These are phyloP conservation scores for Podospora pseudopauciseta DNA, from an alignment of 495 filamentous ascomycete species.

Conservation along the genomic window DNA sequence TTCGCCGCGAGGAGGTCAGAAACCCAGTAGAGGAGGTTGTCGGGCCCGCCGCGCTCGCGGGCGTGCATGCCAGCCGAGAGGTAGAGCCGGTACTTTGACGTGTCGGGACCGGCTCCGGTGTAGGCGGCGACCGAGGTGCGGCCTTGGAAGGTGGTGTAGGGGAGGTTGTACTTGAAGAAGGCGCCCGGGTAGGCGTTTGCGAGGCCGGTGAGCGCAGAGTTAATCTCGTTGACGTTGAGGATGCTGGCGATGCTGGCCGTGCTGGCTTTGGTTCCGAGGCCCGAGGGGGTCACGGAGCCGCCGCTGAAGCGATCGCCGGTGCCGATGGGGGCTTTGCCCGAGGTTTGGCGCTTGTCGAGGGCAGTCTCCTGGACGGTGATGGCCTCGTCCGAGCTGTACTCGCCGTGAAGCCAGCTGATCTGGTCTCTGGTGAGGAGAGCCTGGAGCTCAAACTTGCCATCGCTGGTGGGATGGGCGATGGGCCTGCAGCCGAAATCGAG, in stretches of 20 bases:
- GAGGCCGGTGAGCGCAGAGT: slow-evolving; percentile 32
- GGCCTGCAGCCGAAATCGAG: slow-evolving; percentile 18
- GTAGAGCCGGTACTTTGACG: slow-evolving; percentile 32
- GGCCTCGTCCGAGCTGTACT: slow-evolving; percentile 9
- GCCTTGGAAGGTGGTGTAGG: slow-evolving; percentile 21
- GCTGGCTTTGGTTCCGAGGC: slow-evolving; percentile 6
- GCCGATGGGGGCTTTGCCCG: background rate
- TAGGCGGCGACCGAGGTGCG: slow-evolving; percentile 17
- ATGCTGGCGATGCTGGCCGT: slow-evolving; percentile 25
- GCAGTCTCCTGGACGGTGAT: slow-evolving; percentile 6
- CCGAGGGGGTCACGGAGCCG: background rate
- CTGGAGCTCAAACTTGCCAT: slow-evolving; percentile 15
- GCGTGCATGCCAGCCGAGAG: slow-evolving; percentile 23
- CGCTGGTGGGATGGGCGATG: slow-evolving; percentile 14
- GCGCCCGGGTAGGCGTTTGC: slow-evolving; percentile 28
- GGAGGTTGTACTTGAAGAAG: slow-evolving; percentile 31
- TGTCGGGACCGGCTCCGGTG: slow-evolving; percentile 27
- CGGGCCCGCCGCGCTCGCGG: slow-evolving; percentile 23
- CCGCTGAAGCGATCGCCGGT: background rate
- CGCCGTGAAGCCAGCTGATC: slow-evolving; percentile 9
- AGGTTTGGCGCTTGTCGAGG: slow-evolving; percentile 8
- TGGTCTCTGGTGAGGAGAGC: slow-evolving; percentile 20
- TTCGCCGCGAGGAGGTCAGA: slow-evolving; percentile 26
- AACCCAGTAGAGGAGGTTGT: slow-evolving; percentile 19
- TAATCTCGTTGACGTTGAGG: slow-evolving; percentile 34